Evolutionary conservation across 805 yeast genomes (phyloP).

Genomic region (Pichia phayaonensis): DNA sequence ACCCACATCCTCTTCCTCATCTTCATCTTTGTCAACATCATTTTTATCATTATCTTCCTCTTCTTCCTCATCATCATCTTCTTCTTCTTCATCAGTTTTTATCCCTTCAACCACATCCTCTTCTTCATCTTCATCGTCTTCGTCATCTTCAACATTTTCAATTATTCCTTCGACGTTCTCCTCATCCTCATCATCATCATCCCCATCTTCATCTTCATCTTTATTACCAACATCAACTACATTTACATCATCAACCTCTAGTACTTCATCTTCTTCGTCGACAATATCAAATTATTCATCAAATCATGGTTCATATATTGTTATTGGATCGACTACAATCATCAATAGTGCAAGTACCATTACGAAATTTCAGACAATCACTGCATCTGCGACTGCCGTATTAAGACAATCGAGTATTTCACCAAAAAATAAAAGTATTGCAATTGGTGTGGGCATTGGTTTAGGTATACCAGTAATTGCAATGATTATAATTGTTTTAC

Average conservation of each 20-base stretch:
- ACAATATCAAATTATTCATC: conserved; percentile 11
- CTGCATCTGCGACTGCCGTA: conserved; percentile 21
- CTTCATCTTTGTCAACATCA: conserved; percentile 6
- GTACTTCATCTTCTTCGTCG: conserved; percentile 7
- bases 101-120: not conserved
- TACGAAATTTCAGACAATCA: conserved; percentile 13
- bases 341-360: conserved; percentile 16
- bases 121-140: not conserved
- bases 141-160: conserved; percentile 7
- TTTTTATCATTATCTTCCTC: conserved; percentile 1
- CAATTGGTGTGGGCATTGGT: conserved; percentile 66
- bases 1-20: conserved; percentile 1
- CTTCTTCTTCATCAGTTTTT: not conserved
- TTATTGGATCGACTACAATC: conserved; percentile 17
- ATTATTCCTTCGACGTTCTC: too few species aligned
- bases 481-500: conserved; percentile 14
- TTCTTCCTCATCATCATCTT: conserved; percentile 3
- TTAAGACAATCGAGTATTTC: conserved; percentile 36
- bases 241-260: conserved; percentile 10
- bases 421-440: conserved; percentile 38
- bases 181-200: conserved; percentile 5
- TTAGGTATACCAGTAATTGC: conserved; percentile 58
- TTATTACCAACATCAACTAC: conserved; percentile 1
- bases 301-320: conserved; percentile 12
- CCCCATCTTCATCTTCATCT: not conserved